Base-by-base conservation (phyloP, 108 stramenopile species). In the Bacterosira constricta region DNA sequence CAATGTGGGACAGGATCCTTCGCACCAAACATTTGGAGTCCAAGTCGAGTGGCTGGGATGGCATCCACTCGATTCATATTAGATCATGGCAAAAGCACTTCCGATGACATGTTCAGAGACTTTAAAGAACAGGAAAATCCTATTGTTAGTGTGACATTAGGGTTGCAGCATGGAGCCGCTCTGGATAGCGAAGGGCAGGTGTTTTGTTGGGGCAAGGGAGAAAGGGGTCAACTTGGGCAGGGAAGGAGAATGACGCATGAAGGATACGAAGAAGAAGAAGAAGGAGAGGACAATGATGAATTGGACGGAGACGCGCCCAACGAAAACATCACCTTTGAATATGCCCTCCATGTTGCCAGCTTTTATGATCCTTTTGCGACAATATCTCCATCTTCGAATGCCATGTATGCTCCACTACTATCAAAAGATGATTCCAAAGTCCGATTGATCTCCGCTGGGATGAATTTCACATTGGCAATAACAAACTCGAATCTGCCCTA, bases 151-250 rank as follows among this genome's bases (percentile, higher is more conserved):
- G 88, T 97, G 8, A 73, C 88, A 1, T 63, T 97, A 11, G 96
- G 96, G 7, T 82, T 97, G 52, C 96, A 97, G 50, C 96, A 97
- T 64, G 96, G 88, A 9, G 72, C 91, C 44, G 92, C 92, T 17
- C 61, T 97, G 34, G 80, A 90, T 64, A 57, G 65, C 37, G 74
- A 74, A 30, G 96, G 96, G 21, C 73, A 81, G 39, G 77, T 93
- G 7, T 97, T 82, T 63, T 82, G 82, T 50, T 97, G 92, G 92
- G 96, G 96, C 0, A 97, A 97, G 56, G 93, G 85, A 11, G 73
- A 85, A 51, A 69, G 94, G 31, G 94, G 96, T 17, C 96, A 97
- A 68, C 65, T 97, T 38, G 96, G 94, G 25, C 73, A 81, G 56
- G 81, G 83, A 8, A 61, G 81, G 41, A 61, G 75, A 46, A 80